Percentiles rank a stretch among this genome's conserved stretches.
Conservation (phyloP, 345 rosid species). For the Brassica nigra region DNA sequence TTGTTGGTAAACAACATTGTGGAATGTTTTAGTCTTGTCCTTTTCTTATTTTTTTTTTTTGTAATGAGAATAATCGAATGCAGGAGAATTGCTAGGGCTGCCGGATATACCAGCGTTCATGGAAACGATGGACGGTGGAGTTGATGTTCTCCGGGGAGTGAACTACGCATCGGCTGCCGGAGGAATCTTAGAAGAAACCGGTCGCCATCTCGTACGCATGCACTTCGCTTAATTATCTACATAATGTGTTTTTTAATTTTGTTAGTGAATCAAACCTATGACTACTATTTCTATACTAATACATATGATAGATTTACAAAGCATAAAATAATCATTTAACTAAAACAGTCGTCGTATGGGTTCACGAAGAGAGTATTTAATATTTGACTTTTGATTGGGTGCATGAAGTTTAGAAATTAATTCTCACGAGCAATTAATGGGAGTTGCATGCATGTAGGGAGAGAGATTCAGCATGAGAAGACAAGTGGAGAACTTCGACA, state of each 20-base stretch:
- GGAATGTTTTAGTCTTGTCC: neutral
- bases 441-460: constrained; percentile 49
- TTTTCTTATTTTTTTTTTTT: neutral
- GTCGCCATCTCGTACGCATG: constrained; percentile 49
- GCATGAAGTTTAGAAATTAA: constrained; percentile 2
- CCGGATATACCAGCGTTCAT: constrained; percentile 65
- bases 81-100: constrained; percentile 66
- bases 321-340: neutral
- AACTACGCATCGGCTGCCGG: constrained; percentile 93
- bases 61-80: constrained; percentile 1
- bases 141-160: constrained; percentile 53
- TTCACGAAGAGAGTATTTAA: neutral
- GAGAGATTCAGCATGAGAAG: constrained; percentile 60
- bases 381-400: constrained; percentile 18
- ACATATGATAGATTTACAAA: neutral
- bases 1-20: neutral
- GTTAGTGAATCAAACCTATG: neutral
- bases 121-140: constrained; percentile 43
- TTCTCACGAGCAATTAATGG: constrained; percentile 8
- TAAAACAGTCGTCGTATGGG: neutral
- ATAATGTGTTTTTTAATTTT: neutral
- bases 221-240: neutral
- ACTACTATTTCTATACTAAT: no score
- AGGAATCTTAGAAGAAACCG: constrained; percentile 74
- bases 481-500: constrained; percentile 64